Evolutionary conservation across 192 early-diverging fungal species (phyloP), one percentile per base, ranked within the genome.

Genomic region (Spinellus fusiger): DNA sequence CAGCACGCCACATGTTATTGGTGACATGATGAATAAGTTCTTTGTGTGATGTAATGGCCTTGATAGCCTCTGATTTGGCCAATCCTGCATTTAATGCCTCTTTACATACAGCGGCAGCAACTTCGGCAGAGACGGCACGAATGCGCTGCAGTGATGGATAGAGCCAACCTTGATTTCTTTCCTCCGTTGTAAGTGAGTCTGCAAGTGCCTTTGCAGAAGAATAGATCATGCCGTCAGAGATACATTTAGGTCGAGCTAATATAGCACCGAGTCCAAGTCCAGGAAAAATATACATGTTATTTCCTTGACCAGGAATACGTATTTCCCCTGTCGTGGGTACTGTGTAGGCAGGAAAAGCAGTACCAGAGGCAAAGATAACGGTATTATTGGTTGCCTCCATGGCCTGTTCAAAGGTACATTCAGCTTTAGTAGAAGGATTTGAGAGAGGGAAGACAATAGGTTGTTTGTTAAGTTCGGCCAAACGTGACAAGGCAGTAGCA

Each of bases 261-360:
- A 85, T 80, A 48, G 90, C 81, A 29, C 96, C 96, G 29, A 96
- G 78, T 23, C 96, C 96, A 40, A 98, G 84, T 54, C 93, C 93
- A 44, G 96, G 96, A 37, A 96, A 98, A 58, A 96, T 91, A 73
- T 94, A 98, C 87, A 90, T 92, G 80, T 96, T 96, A 79, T 96
- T 94, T 63, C 90, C 94, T 78, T 96, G 92, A 18, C 89, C 91
- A 6, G 92, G 90, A 34, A 87, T 70, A 22, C 70, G 65, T 23
- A 80, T 49, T 54, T 81, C 62, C 12, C 81, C 77, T 1, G 82
- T 84, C 29, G 76, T 70, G 9, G 88, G 82, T 35, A 88, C 74
- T 4, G 77, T 85, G 69, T 87, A 86, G 10, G 80, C 47, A n/a
- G 96, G 96, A 79, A 98, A 98, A 12, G 88, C 92, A 2, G 96